These are phyloP conservation scores for Talaromyces borbonicus DNA, from an alignment of 495 filamentous ascomycete species.

Conservation along the genomic window DNA sequence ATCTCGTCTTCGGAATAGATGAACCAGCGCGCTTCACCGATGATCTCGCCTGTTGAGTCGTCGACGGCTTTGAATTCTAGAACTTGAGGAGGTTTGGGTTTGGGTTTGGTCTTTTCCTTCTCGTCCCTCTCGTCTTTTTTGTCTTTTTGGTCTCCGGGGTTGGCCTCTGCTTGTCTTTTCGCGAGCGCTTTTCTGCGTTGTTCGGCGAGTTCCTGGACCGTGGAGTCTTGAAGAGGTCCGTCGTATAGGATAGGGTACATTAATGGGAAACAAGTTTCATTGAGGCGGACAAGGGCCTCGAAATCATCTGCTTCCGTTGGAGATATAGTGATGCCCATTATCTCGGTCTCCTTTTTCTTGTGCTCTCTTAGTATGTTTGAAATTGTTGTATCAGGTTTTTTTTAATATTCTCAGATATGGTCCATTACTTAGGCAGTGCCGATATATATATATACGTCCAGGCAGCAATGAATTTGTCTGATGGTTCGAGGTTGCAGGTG, in stretches of 20 bases:
- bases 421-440: too few relatives aligned
- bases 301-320: neutral
- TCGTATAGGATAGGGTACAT: neutral
- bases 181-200: neutral
- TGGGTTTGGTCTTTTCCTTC: neutral
- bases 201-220: neutral
- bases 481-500: too few relatives aligned
- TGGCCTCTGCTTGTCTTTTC: too few relatives aligned
- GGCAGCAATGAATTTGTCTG: too few relatives aligned
- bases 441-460: too few relatives aligned
- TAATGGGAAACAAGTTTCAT: neutral
- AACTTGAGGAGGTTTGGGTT: too few relatives aligned
- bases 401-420: too few relatives aligned
- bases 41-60: conserved; percentile 13
- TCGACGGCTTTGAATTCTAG: conserved; percentile 10
- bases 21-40: conserved; percentile 17
- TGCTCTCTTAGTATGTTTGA: too few relatives aligned
- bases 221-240: neutral
- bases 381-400: too few relatives aligned
- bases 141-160: too few relatives aligned
- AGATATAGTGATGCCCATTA: conserved; percentile 3
- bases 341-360: too few relatives aligned
- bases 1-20: conserved; percentile 10
- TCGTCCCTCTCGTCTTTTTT: neutral
- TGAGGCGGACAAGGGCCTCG: neutral